Percentiles rank a stretch among this genome's conserved stretches.
These are phyloP conservation scores for Aspergillus fumigatus DNA, from an alignment of 2,329 filamentous ascomycete species.

Conservation along the genomic window DNA sequence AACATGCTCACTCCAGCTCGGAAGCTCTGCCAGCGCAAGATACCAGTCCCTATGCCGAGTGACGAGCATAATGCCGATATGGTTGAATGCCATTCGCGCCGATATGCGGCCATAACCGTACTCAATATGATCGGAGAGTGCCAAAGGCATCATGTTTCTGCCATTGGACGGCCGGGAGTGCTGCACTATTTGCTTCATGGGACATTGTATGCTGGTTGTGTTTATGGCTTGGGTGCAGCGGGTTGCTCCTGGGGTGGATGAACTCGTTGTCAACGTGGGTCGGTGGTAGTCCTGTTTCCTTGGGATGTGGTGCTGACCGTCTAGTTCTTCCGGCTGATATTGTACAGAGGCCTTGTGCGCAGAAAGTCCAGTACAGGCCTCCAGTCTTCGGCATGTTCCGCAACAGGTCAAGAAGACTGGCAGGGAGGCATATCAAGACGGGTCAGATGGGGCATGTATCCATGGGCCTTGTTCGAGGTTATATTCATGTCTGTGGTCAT, in stretches of 20 bases:
- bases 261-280: slow-evolving; percentile 19
- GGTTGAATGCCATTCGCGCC: slow-evolving; percentile 21
- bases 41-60: slow-evolving; percentile 21
- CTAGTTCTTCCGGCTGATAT: slow-evolving; percentile 11
- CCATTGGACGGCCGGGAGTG: slow-evolving; percentile 21
- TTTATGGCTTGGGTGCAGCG: slow-evolving; percentile 24
- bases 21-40: slow-evolving; percentile 17
- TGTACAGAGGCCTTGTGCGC: slow-evolving; percentile 28
- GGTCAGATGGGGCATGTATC: neutral
- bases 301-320: neutral
- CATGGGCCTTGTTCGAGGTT: neutral
- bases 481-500: neutral
- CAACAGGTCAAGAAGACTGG: slow-evolving; percentile 3
- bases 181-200: slow-evolving; percentile 10
- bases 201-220: slow-evolving; percentile 28
- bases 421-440: slow-evolving; percentile 2
- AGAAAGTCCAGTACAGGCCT: slow-evolving; percentile 29
- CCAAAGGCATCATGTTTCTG: too few relatives aligned
- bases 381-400: slow-evolving; percentile 33
- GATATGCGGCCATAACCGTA: slow-evolving; percentile 5
- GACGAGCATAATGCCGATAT: slow-evolving; percentile 15
- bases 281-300: neutral
- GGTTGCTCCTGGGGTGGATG: slow-evolving; percentile 22
- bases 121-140: too few relatives aligned
- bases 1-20: slow-evolving; percentile 19